Base-by-base conservation (phyloP, 2,329 filamentous ascomycete species). In the Talaromyces sp. region DNA sequence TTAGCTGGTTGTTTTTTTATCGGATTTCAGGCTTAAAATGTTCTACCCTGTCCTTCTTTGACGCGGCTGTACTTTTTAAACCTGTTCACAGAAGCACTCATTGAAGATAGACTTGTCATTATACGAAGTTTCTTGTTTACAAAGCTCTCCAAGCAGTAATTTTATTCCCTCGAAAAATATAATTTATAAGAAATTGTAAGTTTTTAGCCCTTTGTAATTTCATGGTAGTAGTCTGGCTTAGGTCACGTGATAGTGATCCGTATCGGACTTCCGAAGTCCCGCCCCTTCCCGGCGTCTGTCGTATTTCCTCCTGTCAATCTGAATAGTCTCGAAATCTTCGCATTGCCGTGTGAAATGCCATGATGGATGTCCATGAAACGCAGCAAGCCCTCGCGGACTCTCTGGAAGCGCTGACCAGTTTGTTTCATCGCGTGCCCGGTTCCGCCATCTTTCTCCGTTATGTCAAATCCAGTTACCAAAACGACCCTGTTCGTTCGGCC, bases 401-500 rank as follows among this genome's bases (percentile, higher is more conserved):
- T 68, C 73, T 86, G 63, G 79, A 82, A 68, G 80, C 82, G 65
- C 78, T 84, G 58, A 79, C 83, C 58, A 80, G 85, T 62, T 83
- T 88, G 62, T 96, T 99, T 73, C 93, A 97, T 71, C 91, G 90
- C 71, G 85, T 99, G 44, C 96, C 95, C 32, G 95, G 95, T 58
- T 98, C 93, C 32, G 91, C 93, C 49, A 96, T 99, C 69, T 83
- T 98, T 70, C 85, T 96, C 68, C 91, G 95, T 65, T 99, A 99
- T 78, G 92, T 99, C 73, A 91, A 91, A 76, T 96, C 92, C 62
- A 96, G 92, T 74, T 98, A 99, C 80, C 95, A 99, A 80, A 90
- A 99, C 73, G 95, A 99, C 71, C 95, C 95, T 10, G 87, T 98
- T 61, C 89, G 96, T 59, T 96, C 92, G 58, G 92, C 91, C 44